Percentiles rank a stretch among this genome's conserved stretches.
Conservation (phyloP, 176 grass and related monocot genomes). For the Oryza meridionalis region DNA sequence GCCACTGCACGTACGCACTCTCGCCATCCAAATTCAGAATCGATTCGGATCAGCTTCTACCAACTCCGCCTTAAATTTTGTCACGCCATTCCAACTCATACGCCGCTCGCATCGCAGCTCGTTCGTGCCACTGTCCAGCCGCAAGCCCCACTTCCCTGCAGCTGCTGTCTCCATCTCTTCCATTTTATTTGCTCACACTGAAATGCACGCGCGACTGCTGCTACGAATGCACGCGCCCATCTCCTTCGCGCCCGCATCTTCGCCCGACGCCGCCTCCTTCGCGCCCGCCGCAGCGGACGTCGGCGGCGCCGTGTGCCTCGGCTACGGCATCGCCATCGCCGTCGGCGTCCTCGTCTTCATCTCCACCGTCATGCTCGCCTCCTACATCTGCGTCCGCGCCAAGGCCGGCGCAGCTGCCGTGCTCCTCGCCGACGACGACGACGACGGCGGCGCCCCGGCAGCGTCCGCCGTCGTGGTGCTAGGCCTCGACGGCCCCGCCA, state of each 20-base stretch:
- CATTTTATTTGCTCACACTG: not conserved
- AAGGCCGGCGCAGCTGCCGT: constrained; percentile 44
- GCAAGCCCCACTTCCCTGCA: too few species aligned
- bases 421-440: not conserved
- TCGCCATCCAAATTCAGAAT: not conserved
- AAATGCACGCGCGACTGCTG: too few species aligned
- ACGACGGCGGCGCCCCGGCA: not conserved
- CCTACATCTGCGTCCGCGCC: constrained; percentile 68
- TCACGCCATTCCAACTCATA: not conserved
- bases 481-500: constrained; percentile 53
- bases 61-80: not conserved
- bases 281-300: not conserved
- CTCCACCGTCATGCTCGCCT: constrained; percentile 79
- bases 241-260: not conserved
- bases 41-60: not conserved
- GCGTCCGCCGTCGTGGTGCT: not conserved
- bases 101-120: not conserved
- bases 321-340: constrained; percentile 75
- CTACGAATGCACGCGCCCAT: not conserved
- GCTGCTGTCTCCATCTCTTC: not conserved
- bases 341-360: constrained; percentile 72
- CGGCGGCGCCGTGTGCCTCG: constrained; percentile 56
- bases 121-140: not conserved
- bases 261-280: not conserved
- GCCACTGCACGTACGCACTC: too few species aligned